Evolutionary conservation across 2,329 filamentous ascomycete species (phyloP).

Genomic region (Pseudogymnoascus sp.): DNA sequence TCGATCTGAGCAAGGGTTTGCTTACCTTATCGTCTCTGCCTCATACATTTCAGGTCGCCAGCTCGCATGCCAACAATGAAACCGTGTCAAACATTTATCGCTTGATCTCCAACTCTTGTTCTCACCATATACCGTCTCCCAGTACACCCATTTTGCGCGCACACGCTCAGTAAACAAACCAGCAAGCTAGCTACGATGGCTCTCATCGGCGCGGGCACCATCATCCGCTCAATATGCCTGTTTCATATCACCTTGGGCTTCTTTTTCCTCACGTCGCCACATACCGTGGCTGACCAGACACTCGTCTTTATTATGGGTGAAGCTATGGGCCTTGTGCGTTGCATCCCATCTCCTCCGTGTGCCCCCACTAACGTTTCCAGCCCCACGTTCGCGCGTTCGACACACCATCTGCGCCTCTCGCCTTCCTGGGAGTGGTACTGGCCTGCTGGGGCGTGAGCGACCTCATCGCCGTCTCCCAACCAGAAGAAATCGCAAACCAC

Average conservation of each 20-base stretch:
- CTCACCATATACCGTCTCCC: background rate
- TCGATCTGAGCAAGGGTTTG: slow-evolving; percentile 4
- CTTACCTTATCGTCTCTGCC: slow-evolving; percentile 6
- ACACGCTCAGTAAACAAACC: background rate
- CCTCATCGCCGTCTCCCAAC: slow-evolving; percentile 57
- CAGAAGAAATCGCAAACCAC: slow-evolving; percentile 56
- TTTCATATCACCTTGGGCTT: slow-evolving; percentile 79
- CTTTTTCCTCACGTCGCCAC: slow-evolving; percentile 71
- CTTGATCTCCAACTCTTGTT: background rate
- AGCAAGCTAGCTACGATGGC: slow-evolving; percentile 50
- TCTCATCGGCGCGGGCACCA: slow-evolving; percentile 68
- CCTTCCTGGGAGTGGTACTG: slow-evolving; percentile 64
- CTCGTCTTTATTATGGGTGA: slow-evolving; percentile 76
- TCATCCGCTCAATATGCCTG: slow-evolving; percentile 73
- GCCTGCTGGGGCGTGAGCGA: slow-evolving; percentile 54
- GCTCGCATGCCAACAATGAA: slow-evolving; percentile 7
- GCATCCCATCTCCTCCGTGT: background rate
- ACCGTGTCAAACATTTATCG: slow-evolving; percentile 3
- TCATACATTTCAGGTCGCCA: background rate
- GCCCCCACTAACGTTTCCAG: slow-evolving; percentile 32
- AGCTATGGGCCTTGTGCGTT: slow-evolving; percentile 68
- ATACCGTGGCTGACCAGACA: slow-evolving; percentile 66
- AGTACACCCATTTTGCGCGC: background rate
- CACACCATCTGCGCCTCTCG: slow-evolving; percentile 59
- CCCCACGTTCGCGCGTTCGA: slow-evolving; percentile 61